Percentiles rank a stretch among this genome's conserved stretches.
phyloP scores from a whole-genome alignment of 148 eudicot genomes.

The Rhododendron griersonianum region DNA sequence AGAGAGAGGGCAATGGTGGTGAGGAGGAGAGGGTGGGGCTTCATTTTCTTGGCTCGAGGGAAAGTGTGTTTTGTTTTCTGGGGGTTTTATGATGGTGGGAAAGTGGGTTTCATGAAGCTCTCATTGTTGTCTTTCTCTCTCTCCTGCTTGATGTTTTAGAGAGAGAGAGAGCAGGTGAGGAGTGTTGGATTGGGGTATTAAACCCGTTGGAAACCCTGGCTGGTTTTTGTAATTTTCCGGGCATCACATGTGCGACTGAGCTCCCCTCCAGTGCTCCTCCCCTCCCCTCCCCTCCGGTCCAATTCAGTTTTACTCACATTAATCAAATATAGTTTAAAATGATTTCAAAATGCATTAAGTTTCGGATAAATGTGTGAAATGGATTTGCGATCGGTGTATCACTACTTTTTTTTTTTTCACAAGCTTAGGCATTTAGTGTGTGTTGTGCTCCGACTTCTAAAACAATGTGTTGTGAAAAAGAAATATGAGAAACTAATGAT shows the following conservation, averaged over 20 bases:
- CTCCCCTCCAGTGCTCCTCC: too few relatives aligned
- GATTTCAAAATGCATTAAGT: neutral
- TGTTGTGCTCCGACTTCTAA: too few relatives aligned
- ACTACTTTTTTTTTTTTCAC: too few relatives aligned
- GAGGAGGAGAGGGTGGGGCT: neutral
- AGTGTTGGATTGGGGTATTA: neutral
- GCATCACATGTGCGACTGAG: neutral
- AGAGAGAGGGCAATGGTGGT: slow-evolving; percentile 17
- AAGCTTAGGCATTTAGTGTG: too few relatives aligned
- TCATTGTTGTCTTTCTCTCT: neutral
- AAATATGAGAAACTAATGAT: too few relatives aligned
- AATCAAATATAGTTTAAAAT: too few relatives aligned
- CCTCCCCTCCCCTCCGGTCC: too few relatives aligned
- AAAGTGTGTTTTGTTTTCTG: neutral
- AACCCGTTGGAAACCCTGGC: neutral
- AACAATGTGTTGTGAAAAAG: too few relatives aligned
- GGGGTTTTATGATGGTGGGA: neutral
- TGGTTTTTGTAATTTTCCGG: neutral
- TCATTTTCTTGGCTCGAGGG: neutral
- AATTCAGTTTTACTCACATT: too few relatives aligned
- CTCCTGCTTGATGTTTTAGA: neutral
- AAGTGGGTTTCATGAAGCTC: neutral
- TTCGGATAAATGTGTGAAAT: too few relatives aligned
- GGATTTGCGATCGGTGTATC: too few relatives aligned
- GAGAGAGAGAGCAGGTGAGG: slow-evolving; percentile 7